phyloP scores from a whole-genome alignment of 2,329 filamentous ascomycete genomes.

The Zasmidium angulare region DNA sequence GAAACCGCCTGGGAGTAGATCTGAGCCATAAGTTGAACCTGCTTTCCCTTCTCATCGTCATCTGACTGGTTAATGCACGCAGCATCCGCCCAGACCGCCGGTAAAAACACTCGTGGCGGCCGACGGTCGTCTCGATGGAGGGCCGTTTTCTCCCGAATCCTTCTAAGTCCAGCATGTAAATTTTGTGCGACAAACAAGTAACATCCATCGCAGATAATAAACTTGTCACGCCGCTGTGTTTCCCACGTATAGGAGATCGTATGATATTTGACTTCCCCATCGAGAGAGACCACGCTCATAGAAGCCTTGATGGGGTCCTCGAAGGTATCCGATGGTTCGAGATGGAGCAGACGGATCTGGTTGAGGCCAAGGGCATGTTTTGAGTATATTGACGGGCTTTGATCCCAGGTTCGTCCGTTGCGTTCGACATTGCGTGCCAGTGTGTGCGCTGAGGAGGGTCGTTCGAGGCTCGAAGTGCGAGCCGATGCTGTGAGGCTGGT shows the following conservation, averaged over 20 bases:
- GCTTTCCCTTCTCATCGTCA: not conserved
- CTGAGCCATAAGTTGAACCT: slow-evolving; percentile 5
- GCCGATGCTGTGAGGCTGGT: too few relatives aligned
- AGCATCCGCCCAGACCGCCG: slow-evolving; percentile 7
- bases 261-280: not conserved
- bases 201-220: not conserved
- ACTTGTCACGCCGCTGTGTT: not conserved
- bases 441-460: too few relatives aligned
- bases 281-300: not conserved
- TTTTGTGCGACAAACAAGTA: not conserved
- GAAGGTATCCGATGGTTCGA: not conserved
- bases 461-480: too few relatives aligned
- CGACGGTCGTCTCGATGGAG: not conserved
- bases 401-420: too few relatives aligned
- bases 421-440: too few relatives aligned
- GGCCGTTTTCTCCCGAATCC: not conserved
- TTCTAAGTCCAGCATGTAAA: not conserved
- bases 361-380: not conserved
- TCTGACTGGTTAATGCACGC: slow-evolving; percentile 13
- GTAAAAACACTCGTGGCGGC: not conserved
- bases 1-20: not conserved
- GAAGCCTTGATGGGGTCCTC: not conserved
- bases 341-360: not conserved
- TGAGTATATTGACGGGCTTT: not conserved
- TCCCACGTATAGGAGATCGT: not conserved